Evolutionary conservation across 352 stramenopile species (phyloP).

Genomic region (Globisporangium cylindrosporum): DNA sequence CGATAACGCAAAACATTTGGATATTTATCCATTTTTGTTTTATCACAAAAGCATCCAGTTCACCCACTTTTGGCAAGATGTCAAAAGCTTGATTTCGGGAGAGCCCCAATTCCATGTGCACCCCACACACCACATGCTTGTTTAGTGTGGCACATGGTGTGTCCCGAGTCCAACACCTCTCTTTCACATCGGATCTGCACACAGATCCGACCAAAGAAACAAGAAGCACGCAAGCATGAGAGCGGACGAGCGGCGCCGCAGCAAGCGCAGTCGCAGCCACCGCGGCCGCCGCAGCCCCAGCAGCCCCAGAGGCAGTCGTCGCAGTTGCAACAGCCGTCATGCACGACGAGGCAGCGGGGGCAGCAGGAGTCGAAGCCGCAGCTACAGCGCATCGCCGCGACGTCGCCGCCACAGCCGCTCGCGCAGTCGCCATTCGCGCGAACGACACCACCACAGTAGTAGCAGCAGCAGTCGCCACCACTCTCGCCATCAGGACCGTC

Average conservation of each 20-base stretch:
- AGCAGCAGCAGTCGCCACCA: neutral
- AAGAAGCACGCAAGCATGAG: neutral
- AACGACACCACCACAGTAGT: neutral
- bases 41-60: too few relatives aligned
- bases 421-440: slow-evolving; percentile 7
- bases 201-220: neutral
- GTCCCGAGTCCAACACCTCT: neutral
- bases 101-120: neutral
- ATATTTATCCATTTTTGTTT: too few relatives aligned
- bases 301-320: too few relatives aligned
- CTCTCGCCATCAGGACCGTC: neutral
- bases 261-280: slow-evolving; percentile 18
- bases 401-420: slow-evolving; percentile 11
- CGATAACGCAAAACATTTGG: too few relatives aligned
- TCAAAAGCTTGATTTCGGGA: neutral
- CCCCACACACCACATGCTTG: too few relatives aligned
- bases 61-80: neutral
- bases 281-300: slow-evolving; percentile 6
- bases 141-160: neutral
- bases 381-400: slow-evolving; percentile 2
- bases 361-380: slow-evolving; percentile 23
- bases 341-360: neutral
- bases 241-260: slow-evolving; percentile 12
- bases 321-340: neutral
- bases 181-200: too few relatives aligned